Base-by-base conservation (phyloP, 495 filamentous ascomycete genomes). In the Talaromyces proteolyticus region DNA sequence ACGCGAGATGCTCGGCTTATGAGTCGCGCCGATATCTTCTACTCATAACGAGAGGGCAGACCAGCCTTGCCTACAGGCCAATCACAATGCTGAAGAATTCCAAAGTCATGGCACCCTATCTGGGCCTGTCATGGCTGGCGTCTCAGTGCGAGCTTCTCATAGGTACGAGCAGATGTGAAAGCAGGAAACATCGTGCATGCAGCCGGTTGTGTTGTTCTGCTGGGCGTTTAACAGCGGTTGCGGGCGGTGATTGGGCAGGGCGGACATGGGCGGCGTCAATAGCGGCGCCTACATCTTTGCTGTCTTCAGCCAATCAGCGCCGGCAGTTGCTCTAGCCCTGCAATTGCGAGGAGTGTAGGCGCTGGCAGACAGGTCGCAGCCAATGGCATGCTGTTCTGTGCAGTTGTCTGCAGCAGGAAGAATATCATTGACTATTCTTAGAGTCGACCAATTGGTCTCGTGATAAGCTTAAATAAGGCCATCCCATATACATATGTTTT, bases 21-120 rank as follows among this genome's bases (percentile, higher is more conserved):
- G 47, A 49, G 20, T 16, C 38, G 47, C 20, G 14, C 16, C 18
- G 36, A 49, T 36, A 25, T 20, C 7, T 26, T 36, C 34, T 36
- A 20, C 26, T 41, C 23, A 14, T 11, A 1, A 5, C 19, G 36
- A 25, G n/a, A 26, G 24, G 12, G n/a, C 20, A 21, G 29, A 22
- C 26, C 46, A 38, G 34, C 18, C 46, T 14, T 37, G 19, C 10
- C 22, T 25, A n/a, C 47, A 25, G 36, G 34, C 47, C 47, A 49
- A 49, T 49, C 11, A 36, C 19, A 11, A 18, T 16, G 12, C 47
- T 49, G 47, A 49, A 49, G 47, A 49, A 49, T 39, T 49, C 47
- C 47, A 49, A 21, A 34, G 19, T 40, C 2, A 24, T 24, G 47
- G 47, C 47, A 49, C 47, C 18, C 19, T 25, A 47, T 39, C 43